A percentile compares a stretch with the other conserved stretches of the same genome.
Evolutionary conservation across 257 asterid genomes (phyloP).

Genomic region (Coffea canephora): DNA sequence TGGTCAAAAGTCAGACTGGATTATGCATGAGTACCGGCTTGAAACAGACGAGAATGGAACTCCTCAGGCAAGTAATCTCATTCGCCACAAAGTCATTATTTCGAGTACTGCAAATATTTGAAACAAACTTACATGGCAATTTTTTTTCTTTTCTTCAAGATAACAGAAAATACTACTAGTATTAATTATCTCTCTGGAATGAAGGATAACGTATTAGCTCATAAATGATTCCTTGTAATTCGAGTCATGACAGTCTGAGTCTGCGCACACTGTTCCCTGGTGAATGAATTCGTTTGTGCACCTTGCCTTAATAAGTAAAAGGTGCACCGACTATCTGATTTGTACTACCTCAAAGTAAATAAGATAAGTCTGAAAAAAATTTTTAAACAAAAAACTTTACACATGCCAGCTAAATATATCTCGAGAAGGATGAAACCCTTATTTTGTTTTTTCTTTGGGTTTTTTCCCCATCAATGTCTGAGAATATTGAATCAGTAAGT

Average conservation of each 20-base stretch:
- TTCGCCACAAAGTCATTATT: background rate
- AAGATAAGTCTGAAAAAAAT: no score
- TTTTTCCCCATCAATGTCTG: no score
- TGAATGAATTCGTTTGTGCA: background rate
- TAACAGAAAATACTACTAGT: no score
- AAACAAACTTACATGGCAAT: background rate
- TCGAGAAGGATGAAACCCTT: background rate
- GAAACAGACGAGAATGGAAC: constrained; percentile 75
- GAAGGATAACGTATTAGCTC: no score
- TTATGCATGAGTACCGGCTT: constrained; percentile 91
- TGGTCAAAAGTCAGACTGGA: constrained; percentile 93
- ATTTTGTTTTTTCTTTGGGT: no score
- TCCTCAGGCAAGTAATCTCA: constrained; percentile 57
- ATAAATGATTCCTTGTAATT: no score
- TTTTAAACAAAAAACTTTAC: no score
- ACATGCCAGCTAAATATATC: background rate
- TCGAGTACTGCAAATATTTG: background rate
- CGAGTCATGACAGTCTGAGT: no score
- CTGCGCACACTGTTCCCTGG: background rate
- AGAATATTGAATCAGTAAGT: background rate
- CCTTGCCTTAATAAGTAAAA: background rate
- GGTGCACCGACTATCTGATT: no score
- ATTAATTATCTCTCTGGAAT: no score
- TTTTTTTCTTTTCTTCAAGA: no score
- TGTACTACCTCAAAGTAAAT: no score